phyloP scores from a whole-genome alignment of 768 basidiomycete genomes.

The Phanerochaete sordida region DNA sequence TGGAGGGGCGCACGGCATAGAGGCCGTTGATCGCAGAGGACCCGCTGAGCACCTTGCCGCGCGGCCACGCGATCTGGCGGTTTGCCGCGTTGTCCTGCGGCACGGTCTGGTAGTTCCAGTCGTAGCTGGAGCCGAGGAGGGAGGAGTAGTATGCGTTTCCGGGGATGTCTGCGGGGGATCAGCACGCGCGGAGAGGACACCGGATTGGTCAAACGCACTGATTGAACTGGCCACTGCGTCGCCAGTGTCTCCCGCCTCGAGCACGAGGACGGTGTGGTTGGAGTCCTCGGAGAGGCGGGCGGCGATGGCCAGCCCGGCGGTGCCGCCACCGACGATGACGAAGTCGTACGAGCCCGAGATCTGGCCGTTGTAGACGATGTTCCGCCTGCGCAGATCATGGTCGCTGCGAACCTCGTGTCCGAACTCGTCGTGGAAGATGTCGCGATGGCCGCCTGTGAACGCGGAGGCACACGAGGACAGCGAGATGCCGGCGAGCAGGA shows the following conservation, averaged over 20 bases:
- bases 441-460: conserved; percentile 17
- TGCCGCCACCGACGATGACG: conserved; percentile 47
- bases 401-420: background rate
- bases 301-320: conserved; percentile 45
- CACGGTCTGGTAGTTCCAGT: conserved; percentile 53
- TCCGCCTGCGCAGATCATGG: conserved; percentile 25
- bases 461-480: conserved; percentile 14
- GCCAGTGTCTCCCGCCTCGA: conserved; percentile 43
- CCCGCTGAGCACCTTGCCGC: conserved; percentile 68
- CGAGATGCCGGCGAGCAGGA: conserved; percentile 16
- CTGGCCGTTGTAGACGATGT: conserved; percentile 37
- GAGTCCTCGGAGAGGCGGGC: conserved; percentile 42
- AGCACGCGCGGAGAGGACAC: background rate
- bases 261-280: conserved; percentile 40
- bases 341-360: conserved; percentile 48
- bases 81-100: conserved; percentile 42
- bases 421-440: conserved; percentile 14
- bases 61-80: conserved; percentile 50
- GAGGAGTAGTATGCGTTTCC: conserved; percentile 50
- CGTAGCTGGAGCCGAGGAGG: conserved; percentile 43
- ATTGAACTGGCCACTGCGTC: conserved; percentile 33
- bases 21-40: conserved; percentile 69
- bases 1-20: conserved; percentile 56
- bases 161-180: conserved; percentile 39
- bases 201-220: conserved; percentile 24